Evolutionary conservation across 495 filamentous ascomycete genomes (phyloP), one percentile per base, ranked within the genome.

Genomic region (Daldinia vernicosa): DNA sequence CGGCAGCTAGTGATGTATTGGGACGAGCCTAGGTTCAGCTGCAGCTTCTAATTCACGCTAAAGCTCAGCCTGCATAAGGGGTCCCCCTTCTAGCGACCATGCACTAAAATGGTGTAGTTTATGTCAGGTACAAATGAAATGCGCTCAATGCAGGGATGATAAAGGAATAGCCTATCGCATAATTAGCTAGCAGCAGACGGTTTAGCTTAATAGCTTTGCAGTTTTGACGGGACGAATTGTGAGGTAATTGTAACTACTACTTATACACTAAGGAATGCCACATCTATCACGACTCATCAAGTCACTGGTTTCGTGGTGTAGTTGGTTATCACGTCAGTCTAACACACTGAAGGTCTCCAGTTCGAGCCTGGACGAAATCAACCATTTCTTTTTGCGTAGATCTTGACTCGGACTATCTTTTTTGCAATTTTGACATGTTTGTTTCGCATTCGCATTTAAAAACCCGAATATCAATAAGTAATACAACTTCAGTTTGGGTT

Each of bases 71-170:
- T 33, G 68, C 62, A 71, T 71, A 71, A 62, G 68, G 68, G 68
- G 17, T 47, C 43, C 43, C 61, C 51, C 33, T 63, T 40, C 43
- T 61, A 58, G 68, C 39, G 33, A 62, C 57, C 27, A 24, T 37
- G 57, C 40, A 51, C 28, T 54, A 56, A 53, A 58, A 62, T 43
- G 57, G 1, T 35, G 32, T 56, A 67, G 65, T 72, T 64, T 52
- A 58, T 72, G 69, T 55, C 69, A 72, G 69, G 69, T 67, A 72
- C 69, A 51, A 56, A 26, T 11, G 14, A 60, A 64, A 72, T 64
- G 64, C 64, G 58, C 57, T 35, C 33, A 28, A 54, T 22, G 58
- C 52, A 63, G 40, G 55, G 69, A 60, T 62, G 0, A 22, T 4
- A 28, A 39, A 39, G 33, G 2, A 30, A 53, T 53, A 53, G 50